Evolutionary conservation across 1,284 basidiomycete species (phyloP), one percentile per base, ranked within the genome.

Genomic region (Cryptococcus amylolentus): DNA sequence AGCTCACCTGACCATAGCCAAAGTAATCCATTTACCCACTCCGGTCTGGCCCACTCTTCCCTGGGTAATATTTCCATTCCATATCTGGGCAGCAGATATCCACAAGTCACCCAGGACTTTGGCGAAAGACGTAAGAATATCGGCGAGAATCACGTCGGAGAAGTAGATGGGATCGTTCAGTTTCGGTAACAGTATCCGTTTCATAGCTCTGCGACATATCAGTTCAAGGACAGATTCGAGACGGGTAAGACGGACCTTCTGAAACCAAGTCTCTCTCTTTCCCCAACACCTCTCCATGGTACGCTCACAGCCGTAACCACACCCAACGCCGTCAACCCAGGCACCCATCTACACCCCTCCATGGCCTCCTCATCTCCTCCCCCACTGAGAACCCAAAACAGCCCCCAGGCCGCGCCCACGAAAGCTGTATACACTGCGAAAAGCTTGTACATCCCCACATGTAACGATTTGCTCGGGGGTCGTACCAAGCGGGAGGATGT

Each of bases 91-190:
- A 3, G 87, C 69, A 1, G 89, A 91, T 26, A 97, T 79, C 89
- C 90, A 98, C 49, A 95, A 80, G 68, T 98, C 95, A 16, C 93
- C 96, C 39, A 98, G 80, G 28, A 98, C 93, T 78, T 97, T 97
- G 43, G 96, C 93, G 67, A 91, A 96, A 0, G 91, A 96, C 0
- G 96, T 98, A 67, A 96, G 84, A 59, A 97, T 85, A 81, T 99
- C 96, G 54, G 95, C 94, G 56, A 96, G 85, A 47, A 98, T 84
- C 47, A 99, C 86, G 70, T 98, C 94, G 43, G 87, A 86, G 76
- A 99, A 98, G 71, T 87, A 85, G 45, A 94, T 81, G 1, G 85
- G 83, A 49, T 82, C 80, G 52, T 81, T 79, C 31, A 82, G 71
- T 0, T 84, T 80, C 26, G 88, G 84, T 47, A 86, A 82, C 35